These are phyloP conservation scores for Paraleonurus japonicus DNA, from an alignment of 257 asterid genomes.

Conservation along the genomic window DNA sequence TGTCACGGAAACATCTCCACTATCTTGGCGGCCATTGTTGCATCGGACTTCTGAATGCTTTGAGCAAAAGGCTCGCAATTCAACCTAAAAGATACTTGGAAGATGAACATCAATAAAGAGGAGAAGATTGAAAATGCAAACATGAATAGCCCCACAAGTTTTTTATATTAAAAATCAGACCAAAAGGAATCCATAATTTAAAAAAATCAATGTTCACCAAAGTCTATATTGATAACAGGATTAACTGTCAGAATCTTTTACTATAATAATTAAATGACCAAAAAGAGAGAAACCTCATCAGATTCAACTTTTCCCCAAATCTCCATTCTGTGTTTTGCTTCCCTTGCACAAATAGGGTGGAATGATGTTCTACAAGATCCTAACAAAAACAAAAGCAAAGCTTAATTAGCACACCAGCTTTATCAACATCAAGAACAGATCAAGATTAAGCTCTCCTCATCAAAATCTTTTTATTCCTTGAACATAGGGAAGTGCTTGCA, in stretches of 20 bases:
- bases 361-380: constrained; percentile 98
- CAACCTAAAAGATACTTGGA: constrained; percentile 54
- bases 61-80: constrained; percentile 90
- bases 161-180: neutral
- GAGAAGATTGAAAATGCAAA: neutral
- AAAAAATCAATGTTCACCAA: neutral
- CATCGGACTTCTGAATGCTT: constrained; percentile 78
- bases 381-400: constrained; percentile 42
- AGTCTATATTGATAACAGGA: neutral
- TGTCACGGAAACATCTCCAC: constrained; percentile 38
- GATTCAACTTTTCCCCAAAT: constrained; percentile 96
- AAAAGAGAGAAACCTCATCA: constrained; percentile 67
- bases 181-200: neutral
- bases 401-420: constrained; percentile 23
- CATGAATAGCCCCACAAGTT: neutral
- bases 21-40: constrained; percentile 42
- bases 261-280: neutral
- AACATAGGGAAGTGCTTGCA: neutral
- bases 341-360: constrained; percentile 99
- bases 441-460: neutral
- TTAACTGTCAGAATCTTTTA: neutral
- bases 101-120: constrained; percentile 17
- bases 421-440: neutral
- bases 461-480: neutral
- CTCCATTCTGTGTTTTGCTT: constrained; percentile 91